These are phyloP conservation scores for Thelonectria discophora DNA, from an alignment of 2,329 filamentous ascomycete genomes.

Conservation along the genomic window DNA sequence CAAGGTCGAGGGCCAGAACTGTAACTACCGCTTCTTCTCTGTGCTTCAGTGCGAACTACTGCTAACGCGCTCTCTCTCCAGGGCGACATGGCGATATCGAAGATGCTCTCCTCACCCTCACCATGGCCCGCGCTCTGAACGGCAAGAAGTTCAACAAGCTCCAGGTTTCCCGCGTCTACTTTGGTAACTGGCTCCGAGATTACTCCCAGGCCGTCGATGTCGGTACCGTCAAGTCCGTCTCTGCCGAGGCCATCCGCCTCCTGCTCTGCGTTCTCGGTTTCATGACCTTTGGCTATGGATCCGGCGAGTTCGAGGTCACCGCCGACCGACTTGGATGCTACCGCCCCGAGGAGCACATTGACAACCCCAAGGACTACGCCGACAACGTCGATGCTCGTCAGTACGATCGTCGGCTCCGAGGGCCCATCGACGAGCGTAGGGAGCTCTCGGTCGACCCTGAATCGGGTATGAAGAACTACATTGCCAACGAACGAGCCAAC, in stretches of 20 bases:
- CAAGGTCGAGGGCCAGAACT: conserved; percentile 85
- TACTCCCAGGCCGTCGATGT: conserved; percentile 96
- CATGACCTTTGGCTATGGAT: conserved; percentile 86
- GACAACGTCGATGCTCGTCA: conserved; percentile 86
- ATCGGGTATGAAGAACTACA: conserved; percentile 91
- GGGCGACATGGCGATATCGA: conserved; percentile 93
- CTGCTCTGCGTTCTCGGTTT: conserved; percentile 90
- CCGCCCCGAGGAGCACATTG: conserved; percentile 77
- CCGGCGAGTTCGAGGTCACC: conserved; percentile 85
- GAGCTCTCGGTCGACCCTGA: conserved; percentile 82
- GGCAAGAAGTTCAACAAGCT: conserved; percentile 89
- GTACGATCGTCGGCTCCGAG: conserved; percentile 83
- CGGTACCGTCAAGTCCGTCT: conserved; percentile 89
- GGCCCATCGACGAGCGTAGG: conserved; percentile 78
- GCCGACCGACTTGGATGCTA: conserved; percentile 85
- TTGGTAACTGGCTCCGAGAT: conserved; percentile 94
- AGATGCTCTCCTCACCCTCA: conserved; percentile 81
- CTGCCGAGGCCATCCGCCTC: conserved; percentile 88
- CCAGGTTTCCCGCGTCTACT: conserved; percentile 89
- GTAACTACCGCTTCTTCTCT: conserved; percentile 51
- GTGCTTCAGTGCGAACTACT: background rate
- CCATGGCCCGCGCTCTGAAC: conserved; percentile 62
- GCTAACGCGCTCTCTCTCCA: conserved; percentile 42
- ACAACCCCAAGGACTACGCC: conserved; percentile 88
- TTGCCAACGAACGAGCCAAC: conserved; percentile 80